Evolutionary conservation across 495 filamentous ascomycete genomes (phyloP), one percentile per base, ranked within the genome.

Genomic region (Oidiodendron maius): DNA sequence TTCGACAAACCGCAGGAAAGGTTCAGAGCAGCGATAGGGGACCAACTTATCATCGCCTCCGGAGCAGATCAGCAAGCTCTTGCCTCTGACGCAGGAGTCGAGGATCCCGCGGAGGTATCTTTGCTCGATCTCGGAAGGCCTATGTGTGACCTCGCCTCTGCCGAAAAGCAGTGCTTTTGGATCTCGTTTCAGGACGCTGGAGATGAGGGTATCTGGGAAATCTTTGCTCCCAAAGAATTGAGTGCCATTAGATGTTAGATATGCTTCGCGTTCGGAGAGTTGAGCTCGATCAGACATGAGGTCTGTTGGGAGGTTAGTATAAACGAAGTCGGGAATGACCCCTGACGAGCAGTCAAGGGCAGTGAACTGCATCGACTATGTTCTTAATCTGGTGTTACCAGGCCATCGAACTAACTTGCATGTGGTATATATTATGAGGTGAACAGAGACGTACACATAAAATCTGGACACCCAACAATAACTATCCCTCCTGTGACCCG

Each of bases 381-480:
- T n/a, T n/a, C n/a, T n/a, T n/a, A n/a, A n/a, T n/a, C n/a, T n/a
- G n/a, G n/a, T n/a, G n/a, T n/a, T n/a, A n/a, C n/a, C n/a, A n/a
- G n/a, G n/a, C n/a, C n/a, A n/a, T n/a, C n/a, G n/a, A n/a, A n/a
- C n/a, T n/a, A n/a, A n/a, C n/a, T n/a, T n/a, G n/a, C n/a, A n/a
- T n/a, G n/a, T n/a, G n/a, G n/a, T n/a, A n/a, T n/a, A n/a, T n/a
- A n/a, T n/a, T n/a, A n/a, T n/a, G n/a, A n/a, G n/a, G n/a, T n/a
- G 12, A 13, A 25, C 39, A 38, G 34, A 25, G 11, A 69, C 71
- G 66, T 44, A 62, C 84, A 69, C 51, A 82, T 75, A 58, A 84
- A 95, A 66, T 98, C 91, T 0, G 91, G 88, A 62, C 89, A 95
- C 13, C 91, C 93, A 44, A 98, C 86, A 26, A 96, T 75, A 20